Base-by-base conservation (phyloP, 1,139 yeast genomes). In the Casaregolazyma lundiana region DNA sequence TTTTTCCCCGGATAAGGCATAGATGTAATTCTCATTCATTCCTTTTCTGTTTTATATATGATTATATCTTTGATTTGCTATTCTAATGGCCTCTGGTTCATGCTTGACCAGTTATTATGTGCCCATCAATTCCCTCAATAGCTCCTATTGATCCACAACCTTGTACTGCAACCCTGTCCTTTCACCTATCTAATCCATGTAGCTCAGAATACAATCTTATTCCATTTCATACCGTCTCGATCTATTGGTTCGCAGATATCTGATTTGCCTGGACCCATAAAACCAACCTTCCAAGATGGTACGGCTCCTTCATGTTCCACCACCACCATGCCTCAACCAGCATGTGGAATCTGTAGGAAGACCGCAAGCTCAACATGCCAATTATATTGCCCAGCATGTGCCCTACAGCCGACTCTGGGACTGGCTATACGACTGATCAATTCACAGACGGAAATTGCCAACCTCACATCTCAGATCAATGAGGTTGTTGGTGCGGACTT, bases 311-410 rank as follows among this genome's bases (percentile, higher is more conserved):
- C 40, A 18, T 22, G 16, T n/a, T 32, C 42, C 26, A 24, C 45
- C 39, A 18, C 24, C 35, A 30, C 21, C 29, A 22, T 20, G 43
- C 29, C 43, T 11, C 50, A 11, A 32, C 43, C 36, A 19, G 21
- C 37, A 19, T 61, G 65, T 45, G 57, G 61, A 7, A 53, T 61
- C 38, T 61, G 65, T 45, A 58, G 58, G 20, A 55, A 55, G 38
- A 34, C 46, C 8, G 46, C 48, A 15, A 45, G 50, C 22, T 32
- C 35, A 38, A 45, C 53, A 29, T 49, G 50, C 26, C 53, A 50
- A 41, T 55, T 63, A 16, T 50, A 50, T 36, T 63, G 67, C 45
- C 57, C 61, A 13, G 51, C 63, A 7, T 63, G 67, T 46, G 59
- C 64, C 6, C 52, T 60, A 18, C 54, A 53, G 30, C 47, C 55